phyloP scores from a whole-genome alignment of 352 stramenopile species.

The Phytopythium mirpurense region DNA sequence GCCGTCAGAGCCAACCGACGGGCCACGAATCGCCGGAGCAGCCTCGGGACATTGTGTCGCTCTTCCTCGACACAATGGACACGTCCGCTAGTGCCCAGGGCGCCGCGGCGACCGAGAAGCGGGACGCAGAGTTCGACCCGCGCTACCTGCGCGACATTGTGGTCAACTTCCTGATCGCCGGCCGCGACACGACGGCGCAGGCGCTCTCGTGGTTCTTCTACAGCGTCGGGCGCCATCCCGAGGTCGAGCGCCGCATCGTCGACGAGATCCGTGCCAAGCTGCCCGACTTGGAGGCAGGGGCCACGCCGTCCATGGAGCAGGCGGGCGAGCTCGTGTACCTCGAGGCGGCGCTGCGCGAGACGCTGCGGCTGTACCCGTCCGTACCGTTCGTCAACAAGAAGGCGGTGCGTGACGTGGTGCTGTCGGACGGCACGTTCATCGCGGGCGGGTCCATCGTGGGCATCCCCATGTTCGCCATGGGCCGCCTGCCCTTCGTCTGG shows the following conservation, averaged over 20 bases:
- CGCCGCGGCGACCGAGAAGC: neutral
- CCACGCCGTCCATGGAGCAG: constrained; percentile 20
- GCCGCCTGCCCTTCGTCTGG: constrained; percentile 55
- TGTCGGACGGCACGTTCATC: constrained; percentile 65
- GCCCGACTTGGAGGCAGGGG: constrained; percentile 10
- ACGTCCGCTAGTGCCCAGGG: constrained; percentile 25
- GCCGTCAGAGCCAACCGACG: neutral
- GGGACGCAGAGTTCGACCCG: constrained; percentile 16
- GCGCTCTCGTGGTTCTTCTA: constrained; percentile 70
- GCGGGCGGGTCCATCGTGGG: constrained; percentile 19
- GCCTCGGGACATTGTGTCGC: constrained; percentile 15
- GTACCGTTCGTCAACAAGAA: constrained; percentile 38
- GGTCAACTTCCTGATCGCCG: constrained; percentile 76
- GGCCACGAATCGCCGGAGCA: neutral
- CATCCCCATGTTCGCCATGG: constrained; percentile 49
- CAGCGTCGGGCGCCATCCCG: constrained; percentile 42
- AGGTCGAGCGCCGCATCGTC: constrained; percentile 38
- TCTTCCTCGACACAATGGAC: constrained; percentile 26
- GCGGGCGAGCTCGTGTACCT: constrained; percentile 31
- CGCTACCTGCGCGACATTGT: constrained; percentile 66
- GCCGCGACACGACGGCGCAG: constrained; percentile 73
- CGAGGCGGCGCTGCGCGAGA: constrained; percentile 46
- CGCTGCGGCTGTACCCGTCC: constrained; percentile 44
- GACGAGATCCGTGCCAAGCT: constrained; percentile 34
- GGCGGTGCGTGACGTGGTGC: constrained; percentile 31